Evolutionary conservation across 345 rosid species (phyloP).

Genomic region (Microthlaspi erraticum): DNA sequence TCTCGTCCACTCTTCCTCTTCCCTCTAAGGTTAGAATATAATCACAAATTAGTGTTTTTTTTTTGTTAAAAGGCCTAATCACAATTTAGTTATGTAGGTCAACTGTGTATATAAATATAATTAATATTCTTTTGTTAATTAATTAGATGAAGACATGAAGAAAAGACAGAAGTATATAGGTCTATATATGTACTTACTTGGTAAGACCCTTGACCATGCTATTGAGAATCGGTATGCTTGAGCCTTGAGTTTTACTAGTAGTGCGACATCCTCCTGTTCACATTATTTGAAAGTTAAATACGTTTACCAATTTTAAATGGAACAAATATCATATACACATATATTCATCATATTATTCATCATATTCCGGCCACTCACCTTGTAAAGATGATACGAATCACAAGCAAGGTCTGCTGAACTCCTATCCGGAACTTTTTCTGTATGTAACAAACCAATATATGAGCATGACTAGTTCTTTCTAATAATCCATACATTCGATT

Average conservation of each 20-base stretch:
- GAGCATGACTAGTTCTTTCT: not conserved
- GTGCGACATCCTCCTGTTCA: conserved; percentile 18
- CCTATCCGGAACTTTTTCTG: conserved; percentile 27
- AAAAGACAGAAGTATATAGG: too few species aligned
- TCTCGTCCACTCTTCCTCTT: conserved; percentile 50
- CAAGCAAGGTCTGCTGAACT: conserved; percentile 31
- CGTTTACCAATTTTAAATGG: not conserved
- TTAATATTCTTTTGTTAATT: too few species aligned
- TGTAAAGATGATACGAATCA: conserved; percentile 27
- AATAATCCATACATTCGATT: too few species aligned
- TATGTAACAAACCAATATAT: not conserved
- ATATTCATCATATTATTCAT: not conserved
- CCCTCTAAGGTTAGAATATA: conserved; percentile 42
- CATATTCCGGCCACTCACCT: conserved; percentile 14
- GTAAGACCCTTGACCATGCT: conserved; percentile 53
- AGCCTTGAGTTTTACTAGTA: conserved; percentile 5
- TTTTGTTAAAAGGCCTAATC: too few species aligned
- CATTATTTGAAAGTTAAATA: conserved; percentile 45
- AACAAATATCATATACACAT: not conserved
- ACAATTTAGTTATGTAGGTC: not conserved
- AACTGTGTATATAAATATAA: too few species aligned
- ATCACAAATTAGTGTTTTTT: too few species aligned
- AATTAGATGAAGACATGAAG: too few species aligned
- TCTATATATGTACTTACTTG: conserved; percentile 41
- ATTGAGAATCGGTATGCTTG: conserved; percentile 36